phyloP scores from a whole-genome alignment of 345 rosid genomes.

The Lepidium didymum region DNA sequence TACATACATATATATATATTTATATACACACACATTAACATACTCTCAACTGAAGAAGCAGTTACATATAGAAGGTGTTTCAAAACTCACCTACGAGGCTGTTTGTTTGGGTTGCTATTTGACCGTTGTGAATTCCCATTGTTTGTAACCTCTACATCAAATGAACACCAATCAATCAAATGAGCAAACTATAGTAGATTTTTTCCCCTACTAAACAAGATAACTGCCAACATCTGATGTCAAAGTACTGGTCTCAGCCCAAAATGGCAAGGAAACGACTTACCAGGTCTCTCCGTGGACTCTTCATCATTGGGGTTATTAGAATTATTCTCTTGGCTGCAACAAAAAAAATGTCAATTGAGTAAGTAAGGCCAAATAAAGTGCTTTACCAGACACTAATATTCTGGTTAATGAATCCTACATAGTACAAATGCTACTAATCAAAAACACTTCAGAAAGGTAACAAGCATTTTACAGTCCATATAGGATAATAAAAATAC shows the following conservation, averaged over 20 bases:
- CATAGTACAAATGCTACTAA: neutral
- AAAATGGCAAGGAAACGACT: conserved; percentile 5
- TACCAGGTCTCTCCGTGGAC: conserved; percentile 17
- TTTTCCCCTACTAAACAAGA: neutral
- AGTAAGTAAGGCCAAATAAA: neutral
- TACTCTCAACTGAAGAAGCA: neutral
- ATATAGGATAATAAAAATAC: neutral
- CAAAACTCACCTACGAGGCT: conserved; percentile 29
- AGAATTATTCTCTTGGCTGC: conserved; percentile 20
- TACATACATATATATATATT: neutral
- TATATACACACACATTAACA: too few relatives aligned
- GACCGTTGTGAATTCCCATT: conserved; percentile 4
- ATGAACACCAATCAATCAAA: neutral
- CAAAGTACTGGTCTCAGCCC: neutral
- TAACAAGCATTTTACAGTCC: neutral
- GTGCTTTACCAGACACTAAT: neutral
- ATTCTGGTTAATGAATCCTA: neutral
- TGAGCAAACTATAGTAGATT: neutral
- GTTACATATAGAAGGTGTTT: neutral
- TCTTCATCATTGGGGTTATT: conserved; percentile 12
- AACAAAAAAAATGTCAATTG: neutral
- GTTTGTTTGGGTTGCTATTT: conserved; percentile 21
- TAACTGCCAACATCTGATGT: neutral
- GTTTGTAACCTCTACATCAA: conserved; percentile 10
- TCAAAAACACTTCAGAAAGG: neutral